Evolutionary conservation across 805 yeast genomes (phyloP).

Genomic region (Deakozyma indianensis): DNA sequence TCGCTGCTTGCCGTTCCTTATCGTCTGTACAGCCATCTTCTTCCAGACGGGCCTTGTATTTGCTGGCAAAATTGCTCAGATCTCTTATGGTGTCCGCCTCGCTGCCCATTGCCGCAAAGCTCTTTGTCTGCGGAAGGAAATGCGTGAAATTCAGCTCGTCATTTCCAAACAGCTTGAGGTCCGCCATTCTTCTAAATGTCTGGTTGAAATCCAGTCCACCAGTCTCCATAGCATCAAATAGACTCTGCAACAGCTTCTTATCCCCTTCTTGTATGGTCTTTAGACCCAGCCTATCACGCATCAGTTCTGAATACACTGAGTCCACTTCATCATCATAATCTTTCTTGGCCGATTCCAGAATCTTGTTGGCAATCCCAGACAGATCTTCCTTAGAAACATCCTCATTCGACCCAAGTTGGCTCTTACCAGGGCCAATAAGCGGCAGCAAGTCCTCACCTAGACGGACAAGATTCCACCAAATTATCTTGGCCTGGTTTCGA

Average conservation of each 20-base stretch:
- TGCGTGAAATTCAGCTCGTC: slow-evolving; percentile 15
- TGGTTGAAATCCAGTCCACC: slow-evolving; percentile 66
- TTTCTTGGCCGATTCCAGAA: slow-evolving; percentile 42
- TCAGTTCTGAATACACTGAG: slow-evolving; percentile 37
- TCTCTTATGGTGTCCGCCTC: slow-evolving; percentile 27
- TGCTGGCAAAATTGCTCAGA: slow-evolving; percentile 38
- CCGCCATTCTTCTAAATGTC: slow-evolving; percentile 56
- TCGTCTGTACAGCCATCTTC: slow-evolving; percentile 26
- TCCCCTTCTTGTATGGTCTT: slow-evolving; percentile 24
- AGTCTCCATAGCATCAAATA: slow-evolving; percentile 44
- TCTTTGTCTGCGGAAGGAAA: slow-evolving; percentile 22
- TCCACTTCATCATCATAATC: slow-evolving; percentile 52
- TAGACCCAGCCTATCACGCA: slow-evolving; percentile 62
- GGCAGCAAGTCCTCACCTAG: slow-evolving; percentile 76
- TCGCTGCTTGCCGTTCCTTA: slow-evolving; percentile 25
- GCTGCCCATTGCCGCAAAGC: slow-evolving; percentile 17
- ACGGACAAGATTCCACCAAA: slow-evolving; percentile 87
- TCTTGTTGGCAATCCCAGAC: slow-evolving; percentile 44
- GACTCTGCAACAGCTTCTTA: slow-evolving; percentile 35
- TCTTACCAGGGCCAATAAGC: slow-evolving; percentile 58
- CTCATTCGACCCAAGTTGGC: slow-evolving; percentile 23
- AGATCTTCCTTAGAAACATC: slow-evolving; percentile 34
- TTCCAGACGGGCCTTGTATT: slow-evolving; percentile 30
- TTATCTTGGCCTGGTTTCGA: slow-evolving; percentile 68
- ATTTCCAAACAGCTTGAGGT: slow-evolving; percentile 26